phyloP scores from a whole-genome alignment of 106 monocot genomes.

The Amphibolis antarctica region DNA sequence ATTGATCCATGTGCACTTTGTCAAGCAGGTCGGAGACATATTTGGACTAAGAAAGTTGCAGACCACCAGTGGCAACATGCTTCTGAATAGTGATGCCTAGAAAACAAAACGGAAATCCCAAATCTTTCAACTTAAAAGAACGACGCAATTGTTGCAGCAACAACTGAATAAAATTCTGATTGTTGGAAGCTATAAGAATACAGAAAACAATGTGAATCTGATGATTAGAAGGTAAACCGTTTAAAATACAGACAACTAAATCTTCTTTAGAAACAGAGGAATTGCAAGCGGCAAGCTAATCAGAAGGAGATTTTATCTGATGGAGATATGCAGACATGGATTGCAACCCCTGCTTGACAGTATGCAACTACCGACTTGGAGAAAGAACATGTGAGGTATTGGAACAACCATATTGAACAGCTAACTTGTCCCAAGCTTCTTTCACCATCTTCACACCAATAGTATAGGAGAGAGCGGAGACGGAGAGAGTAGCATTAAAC shows the following conservation, averaged over 20 bases:
- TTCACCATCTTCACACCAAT: background rate
- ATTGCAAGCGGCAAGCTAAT: background rate
- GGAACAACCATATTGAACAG: background rate
- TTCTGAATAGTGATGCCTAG: no score
- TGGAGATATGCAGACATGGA: conserved; percentile 1
- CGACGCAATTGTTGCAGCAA: no score
- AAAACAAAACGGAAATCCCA: no score
- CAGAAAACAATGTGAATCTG: no score
- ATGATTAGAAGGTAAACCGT: background rate
- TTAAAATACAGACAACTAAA: background rate
- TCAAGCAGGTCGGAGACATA: no score
- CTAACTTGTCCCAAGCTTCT: background rate
- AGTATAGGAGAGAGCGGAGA: background rate
- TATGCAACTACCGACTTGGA: background rate
- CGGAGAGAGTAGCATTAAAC: conserved; percentile 7
- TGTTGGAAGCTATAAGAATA: no score
- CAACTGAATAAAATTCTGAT: no score
- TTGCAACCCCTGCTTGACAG: background rate
- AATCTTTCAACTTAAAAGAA: no score
- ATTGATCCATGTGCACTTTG: no score
- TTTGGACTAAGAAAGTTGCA: no score
- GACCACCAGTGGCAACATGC: no score
- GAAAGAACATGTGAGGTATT: background rate
- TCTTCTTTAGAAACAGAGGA: background rate
- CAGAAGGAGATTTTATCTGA: background rate